Percentiles rank a stretch among this genome's conserved stretches.
phyloP scores from a whole-genome alignment of 495 filamentous ascomycete genomes.

The Lasiosphaeria hispida region DNA sequence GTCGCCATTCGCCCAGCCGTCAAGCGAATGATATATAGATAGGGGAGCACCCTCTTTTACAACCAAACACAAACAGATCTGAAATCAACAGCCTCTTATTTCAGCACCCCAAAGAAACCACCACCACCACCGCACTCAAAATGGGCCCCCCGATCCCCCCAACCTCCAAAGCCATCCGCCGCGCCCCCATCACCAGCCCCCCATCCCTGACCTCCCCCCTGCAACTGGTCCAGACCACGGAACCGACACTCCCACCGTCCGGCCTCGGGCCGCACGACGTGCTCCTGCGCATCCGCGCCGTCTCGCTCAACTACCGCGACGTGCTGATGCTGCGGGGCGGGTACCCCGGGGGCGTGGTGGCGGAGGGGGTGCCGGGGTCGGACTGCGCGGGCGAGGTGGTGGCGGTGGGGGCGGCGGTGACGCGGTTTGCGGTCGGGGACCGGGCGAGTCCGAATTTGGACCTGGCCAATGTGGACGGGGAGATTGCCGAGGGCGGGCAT shows the following conservation, averaged over 20 bases:
- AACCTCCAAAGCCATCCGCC: background rate
- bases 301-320: constrained; percentile 59
- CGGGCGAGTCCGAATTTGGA: background rate
- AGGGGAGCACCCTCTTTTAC: too few species aligned
- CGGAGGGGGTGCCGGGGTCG: constrained; percentile 3
- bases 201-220: background rate
- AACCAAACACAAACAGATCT: too few species aligned
- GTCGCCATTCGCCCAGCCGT: too few species aligned
- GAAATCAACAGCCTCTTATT: too few species aligned
- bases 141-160: constrained; percentile 1
- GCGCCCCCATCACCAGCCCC: background rate
- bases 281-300: constrained; percentile 50
- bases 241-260: background rate
- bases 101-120: too few species aligned
- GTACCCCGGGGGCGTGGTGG: background rate
- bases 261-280: constrained; percentile 36
- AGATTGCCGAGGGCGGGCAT: background rate
- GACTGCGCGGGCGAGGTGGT: constrained; percentile 8
- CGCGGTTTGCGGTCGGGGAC: background rate
- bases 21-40: too few species aligned
- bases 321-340: background rate
- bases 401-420: background rate
- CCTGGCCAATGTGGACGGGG: background rate
- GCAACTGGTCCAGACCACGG: background rate
- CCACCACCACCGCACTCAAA: too few species aligned